These are phyloP conservation scores for Scenedesmus sp. DNA, from an alignment of 163 green algal species.

Conservation along the genomic window DNA sequence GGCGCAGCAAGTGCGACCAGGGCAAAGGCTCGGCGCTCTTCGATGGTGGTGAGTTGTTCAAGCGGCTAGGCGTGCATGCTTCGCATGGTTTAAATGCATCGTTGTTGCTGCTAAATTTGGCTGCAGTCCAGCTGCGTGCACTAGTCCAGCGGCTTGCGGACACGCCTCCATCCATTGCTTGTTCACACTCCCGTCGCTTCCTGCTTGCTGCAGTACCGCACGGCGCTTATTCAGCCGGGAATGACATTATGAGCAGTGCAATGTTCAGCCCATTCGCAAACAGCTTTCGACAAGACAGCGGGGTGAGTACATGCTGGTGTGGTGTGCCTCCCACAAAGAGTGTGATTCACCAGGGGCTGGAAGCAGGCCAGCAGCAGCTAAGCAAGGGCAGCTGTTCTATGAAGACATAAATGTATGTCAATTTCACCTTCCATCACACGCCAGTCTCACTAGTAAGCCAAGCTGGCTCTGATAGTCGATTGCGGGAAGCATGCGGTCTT, in stretches of 20 bases:
- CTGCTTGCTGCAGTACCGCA: slow-evolving; percentile 38
- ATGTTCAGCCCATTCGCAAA: slow-evolving; percentile 50
- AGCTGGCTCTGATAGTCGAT: no score
- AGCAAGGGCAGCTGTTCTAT: neutral
- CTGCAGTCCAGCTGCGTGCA: neutral
- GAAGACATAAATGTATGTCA: no score
- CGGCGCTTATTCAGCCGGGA: slow-evolving; percentile 21
- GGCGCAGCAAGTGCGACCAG: neutral
- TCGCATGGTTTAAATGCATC: neutral
- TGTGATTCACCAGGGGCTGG: neutral
- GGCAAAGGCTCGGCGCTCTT: slow-evolving; percentile 4
- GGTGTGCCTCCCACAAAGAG: neutral
- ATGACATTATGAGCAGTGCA: slow-evolving; percentile 9
- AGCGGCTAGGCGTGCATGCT: neutral
- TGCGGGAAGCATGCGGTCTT: neutral
- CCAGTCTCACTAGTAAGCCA: neutral
- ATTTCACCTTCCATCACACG: neutral
- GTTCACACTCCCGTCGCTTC: neutral
- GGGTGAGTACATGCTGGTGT: slow-evolving; percentile 17
- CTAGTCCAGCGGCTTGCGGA: neutral
- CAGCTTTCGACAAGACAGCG: slow-evolving; percentile 22
- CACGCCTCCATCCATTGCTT: neutral
- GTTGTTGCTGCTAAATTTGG: neutral
- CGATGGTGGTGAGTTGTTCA: slow-evolving; percentile 4
- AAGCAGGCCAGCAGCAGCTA: neutral